These are phyloP conservation scores for Colletotrichum horii DNA, from an alignment of 2,329 filamentous ascomycete genomes.

Conservation along the genomic window DNA sequence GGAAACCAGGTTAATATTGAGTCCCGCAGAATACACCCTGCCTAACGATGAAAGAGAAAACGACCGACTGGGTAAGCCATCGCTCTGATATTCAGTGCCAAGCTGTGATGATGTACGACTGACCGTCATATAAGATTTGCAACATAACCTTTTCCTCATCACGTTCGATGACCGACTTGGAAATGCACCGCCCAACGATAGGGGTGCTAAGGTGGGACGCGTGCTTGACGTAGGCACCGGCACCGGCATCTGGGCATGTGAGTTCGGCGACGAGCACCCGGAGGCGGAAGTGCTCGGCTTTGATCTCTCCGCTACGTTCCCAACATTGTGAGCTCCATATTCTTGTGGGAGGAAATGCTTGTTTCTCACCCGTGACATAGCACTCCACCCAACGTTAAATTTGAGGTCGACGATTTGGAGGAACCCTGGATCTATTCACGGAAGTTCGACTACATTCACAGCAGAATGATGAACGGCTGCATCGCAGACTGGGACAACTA, in stretches of 20 bases:
- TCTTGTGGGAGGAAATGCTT: too few relatives aligned
- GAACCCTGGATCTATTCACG: slow-evolving; percentile 33
- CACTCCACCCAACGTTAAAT: slow-evolving; percentile 48
- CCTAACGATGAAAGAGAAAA: not conserved
- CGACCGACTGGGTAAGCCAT: not conserved
- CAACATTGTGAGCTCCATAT: slow-evolving; percentile 28
- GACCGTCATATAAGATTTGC: slow-evolving; percentile 30
- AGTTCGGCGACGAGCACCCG: slow-evolving; percentile 36
- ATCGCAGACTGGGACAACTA: not conserved
- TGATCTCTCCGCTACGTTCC: slow-evolving; percentile 45
- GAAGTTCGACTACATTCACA: slow-evolving; percentile 12
- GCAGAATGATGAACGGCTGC: not conserved
- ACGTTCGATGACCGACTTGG: slow-evolving; percentile 35
- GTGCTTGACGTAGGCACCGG: slow-evolving; percentile 53
- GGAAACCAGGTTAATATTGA: not conserved
- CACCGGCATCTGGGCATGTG: slow-evolving; percentile 51
- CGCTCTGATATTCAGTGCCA: not conserved
- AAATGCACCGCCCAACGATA: slow-evolving; percentile 26
- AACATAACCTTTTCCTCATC: slow-evolving; percentile 37
- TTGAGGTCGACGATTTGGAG: slow-evolving; percentile 43
- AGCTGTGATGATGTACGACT: not conserved
- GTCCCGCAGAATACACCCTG: not conserved
- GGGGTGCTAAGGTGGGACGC: slow-evolving; percentile 8
- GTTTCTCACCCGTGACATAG: not conserved
- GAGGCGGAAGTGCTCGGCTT: slow-evolving; percentile 35